Evolutionary conservation across 441 rosid species (phyloP).

Genomic region (Pelargonium cotyledonis): DNA sequence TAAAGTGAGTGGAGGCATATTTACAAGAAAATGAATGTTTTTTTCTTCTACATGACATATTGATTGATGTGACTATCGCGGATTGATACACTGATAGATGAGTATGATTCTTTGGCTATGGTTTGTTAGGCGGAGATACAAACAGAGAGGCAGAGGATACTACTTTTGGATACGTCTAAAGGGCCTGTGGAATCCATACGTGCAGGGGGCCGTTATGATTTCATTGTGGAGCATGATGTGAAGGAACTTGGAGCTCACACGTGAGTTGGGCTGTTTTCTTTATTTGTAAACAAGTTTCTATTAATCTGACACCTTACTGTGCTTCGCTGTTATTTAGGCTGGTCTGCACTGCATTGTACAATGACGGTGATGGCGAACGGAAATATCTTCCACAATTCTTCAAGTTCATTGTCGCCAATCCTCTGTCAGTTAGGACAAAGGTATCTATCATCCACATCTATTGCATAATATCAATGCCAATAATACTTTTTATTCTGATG

Average conservation of each 20-base stretch:
- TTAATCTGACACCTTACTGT: conserved; percentile 10
- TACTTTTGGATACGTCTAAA: conserved; percentile 79
- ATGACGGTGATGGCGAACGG: conserved; percentile 77
- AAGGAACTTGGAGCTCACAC: conserved; percentile 99
- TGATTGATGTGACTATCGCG: background rate
- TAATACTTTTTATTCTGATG: background rate
- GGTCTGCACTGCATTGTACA: conserved; percentile 89
- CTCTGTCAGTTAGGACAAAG: conserved; percentile 93
- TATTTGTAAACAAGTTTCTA: background rate
- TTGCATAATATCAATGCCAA: background rate
- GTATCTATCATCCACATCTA: conserved; percentile 26
- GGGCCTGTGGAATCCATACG: conserved; percentile 81
- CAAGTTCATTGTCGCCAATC: conserved; percentile 83
- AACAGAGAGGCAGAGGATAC: conserved; percentile 88
- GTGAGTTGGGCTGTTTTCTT: conserved; percentile 28
- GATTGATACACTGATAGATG: background rate
- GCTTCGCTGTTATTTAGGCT: conserved; percentile 38
- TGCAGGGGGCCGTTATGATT: conserved; percentile 91
- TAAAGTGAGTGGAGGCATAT: background rate
- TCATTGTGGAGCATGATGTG: conserved; percentile 92
- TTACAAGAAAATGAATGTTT: background rate
- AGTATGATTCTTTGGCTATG: background rate
- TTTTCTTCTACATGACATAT: background rate
- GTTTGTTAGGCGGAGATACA: conserved; percentile 83
- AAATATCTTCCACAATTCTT: conserved; percentile 96